A percentile compares a stretch with the other conserved stretches of the same genome.
Conservation (phyloP, 768 basidiomycete species). For the Dentipellis sp. region DNA sequence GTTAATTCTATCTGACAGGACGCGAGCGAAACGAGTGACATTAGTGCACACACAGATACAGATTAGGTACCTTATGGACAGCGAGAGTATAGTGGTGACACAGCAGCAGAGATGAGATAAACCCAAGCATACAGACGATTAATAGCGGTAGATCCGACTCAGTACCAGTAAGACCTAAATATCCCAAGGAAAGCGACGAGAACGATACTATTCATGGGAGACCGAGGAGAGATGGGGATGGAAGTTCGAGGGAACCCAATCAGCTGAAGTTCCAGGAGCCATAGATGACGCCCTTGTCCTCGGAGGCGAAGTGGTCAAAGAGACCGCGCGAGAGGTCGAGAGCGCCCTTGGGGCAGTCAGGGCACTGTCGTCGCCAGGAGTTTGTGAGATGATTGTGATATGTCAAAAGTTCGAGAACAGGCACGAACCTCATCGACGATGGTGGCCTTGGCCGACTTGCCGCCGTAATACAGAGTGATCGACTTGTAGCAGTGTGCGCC, state of each 20-base stretch:
- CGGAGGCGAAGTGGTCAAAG: slow-evolving; percentile 49
- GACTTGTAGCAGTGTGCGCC: slow-evolving; percentile 43
- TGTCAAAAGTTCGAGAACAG: background rate
- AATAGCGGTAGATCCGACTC: background rate
- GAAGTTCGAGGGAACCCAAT: background rate
- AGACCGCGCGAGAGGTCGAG: slow-evolving; percentile 63
- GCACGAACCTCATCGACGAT: slow-evolving; percentile 52
- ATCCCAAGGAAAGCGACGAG: background rate
- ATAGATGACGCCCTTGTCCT: slow-evolving; percentile 43
- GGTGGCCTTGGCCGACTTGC: slow-evolving; percentile 46
- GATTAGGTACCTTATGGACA: background rate
- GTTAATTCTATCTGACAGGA: too few relatives aligned
- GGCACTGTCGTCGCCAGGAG: slow-evolving; percentile 34
- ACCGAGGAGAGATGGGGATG: background rate
- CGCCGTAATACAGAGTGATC: slow-evolving; percentile 53
- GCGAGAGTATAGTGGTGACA: background rate
- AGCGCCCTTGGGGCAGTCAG: slow-evolving; percentile 53
- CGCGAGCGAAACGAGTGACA: background rate
- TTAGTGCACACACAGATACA: background rate
- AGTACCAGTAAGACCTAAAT: background rate
- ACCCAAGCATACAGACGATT: background rate
- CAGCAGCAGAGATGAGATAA: background rate
- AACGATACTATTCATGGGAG: background rate
- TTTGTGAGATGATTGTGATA: background rate
- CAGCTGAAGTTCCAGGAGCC: slow-evolving; percentile 48